Evolutionary conservation across 345 rosid species (phyloP), one percentile per base, ranked within the genome.

Genomic region (Dipteronia sinensis): DNA sequence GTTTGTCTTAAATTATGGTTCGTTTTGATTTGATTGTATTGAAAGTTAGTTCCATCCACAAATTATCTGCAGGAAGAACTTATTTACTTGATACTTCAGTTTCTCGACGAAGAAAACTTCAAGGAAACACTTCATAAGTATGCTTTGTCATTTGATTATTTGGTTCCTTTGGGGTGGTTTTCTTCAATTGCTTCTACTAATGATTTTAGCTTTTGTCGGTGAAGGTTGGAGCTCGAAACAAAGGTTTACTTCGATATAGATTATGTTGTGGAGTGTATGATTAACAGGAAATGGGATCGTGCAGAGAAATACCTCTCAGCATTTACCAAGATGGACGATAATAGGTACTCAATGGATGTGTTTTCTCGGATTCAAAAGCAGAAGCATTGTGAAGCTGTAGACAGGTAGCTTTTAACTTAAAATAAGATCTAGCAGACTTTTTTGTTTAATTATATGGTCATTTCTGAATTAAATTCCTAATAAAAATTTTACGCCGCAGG

Each of bases 351-450:
- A 0, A 80, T 55, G 82, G 89, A 88, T 80, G 85, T 88, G 77
- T 92, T 86, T 81, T 89, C 87, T 70, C 90, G 90, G 84, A 86
- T 93, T 75, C 86, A 83, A 85, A 86, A 93, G 84, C 90, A 89
- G 77, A 82, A 86, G 71, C 82, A 87, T 78, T 80, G 83, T 16
- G 90, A 90, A 80, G 89, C 94, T 51, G 77, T 86, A 72, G 89
- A 89, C 74, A 78, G 78, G 92, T 89, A 20, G 58, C 58, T 53
- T 51, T 49, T 13, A 49, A 49, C 55, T 12, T 49, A 79, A 78
- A 84, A 82, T 56, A 81, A 78, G 67, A 81, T 89, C 76, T 84
- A 75, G 17, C 87, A 83, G 80, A 92, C 87, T 34, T 34, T 34
- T 34, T 55, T 88, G 40, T 80, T 86, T 49, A 80, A 82, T 65